Evolutionary conservation across 1,284 basidiomycete species (phyloP).

Genomic region (Heterobasidion irregulare): DNA sequence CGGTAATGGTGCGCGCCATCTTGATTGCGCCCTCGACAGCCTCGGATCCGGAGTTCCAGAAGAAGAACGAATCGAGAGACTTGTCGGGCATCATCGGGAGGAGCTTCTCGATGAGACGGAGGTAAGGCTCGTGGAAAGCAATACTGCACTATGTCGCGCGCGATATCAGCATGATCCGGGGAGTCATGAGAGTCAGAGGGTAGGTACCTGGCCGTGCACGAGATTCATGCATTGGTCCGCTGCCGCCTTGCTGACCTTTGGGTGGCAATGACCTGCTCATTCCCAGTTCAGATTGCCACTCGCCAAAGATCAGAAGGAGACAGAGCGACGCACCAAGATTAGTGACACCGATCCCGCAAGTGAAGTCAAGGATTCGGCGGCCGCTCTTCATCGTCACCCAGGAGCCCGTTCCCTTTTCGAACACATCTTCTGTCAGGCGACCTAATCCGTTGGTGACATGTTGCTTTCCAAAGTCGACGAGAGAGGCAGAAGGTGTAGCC

Average conservation of each 20-base stretch:
- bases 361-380: slow-evolving; percentile 73
- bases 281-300: background rate
- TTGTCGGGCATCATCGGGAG: slow-evolving; percentile 81
- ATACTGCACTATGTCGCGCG: slow-evolving; percentile 57
- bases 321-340: slow-evolving; percentile 48
- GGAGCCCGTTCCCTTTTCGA: slow-evolving; percentile 72
- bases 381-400: slow-evolving; percentile 71
- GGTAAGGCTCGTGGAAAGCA: slow-evolving; percentile 69
- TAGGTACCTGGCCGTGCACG: slow-evolving; percentile 65
- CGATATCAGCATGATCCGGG: background rate
- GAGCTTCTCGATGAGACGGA: slow-evolving; percentile 69
- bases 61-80: slow-evolving; percentile 90
- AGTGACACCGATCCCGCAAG: slow-evolving; percentile 80
- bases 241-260: slow-evolving; percentile 78
- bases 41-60: slow-evolving; percentile 94
- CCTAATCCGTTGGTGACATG: slow-evolving; percentile 69
- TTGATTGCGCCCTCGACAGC: slow-evolving; percentile 82
- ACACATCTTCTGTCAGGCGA: slow-evolving; percentile 63
- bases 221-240: slow-evolving; percentile 79
- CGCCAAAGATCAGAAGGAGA: background rate
- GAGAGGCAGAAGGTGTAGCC: slow-evolving; percentile 4
- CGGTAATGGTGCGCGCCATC: slow-evolving; percentile 71
- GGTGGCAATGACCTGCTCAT: slow-evolving; percentile 74
- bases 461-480: slow-evolving; percentile 40
- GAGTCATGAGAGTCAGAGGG: background rate